Conservation (phyloP, 345 rosid species). For the Populus euphratica region DNA sequence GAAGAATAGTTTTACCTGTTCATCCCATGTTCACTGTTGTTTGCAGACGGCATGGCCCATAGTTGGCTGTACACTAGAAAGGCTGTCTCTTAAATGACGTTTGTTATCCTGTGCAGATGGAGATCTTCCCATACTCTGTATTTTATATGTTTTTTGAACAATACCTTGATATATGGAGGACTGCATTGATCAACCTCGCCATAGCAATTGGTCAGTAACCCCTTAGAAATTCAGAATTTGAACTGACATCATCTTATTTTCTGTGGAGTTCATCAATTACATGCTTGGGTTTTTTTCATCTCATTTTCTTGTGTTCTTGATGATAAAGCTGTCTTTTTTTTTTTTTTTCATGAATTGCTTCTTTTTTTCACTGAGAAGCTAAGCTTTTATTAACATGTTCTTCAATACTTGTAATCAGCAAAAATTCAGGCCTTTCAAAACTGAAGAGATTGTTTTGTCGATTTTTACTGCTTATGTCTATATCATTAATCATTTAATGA, state of each 20-base stretch:
- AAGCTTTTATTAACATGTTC: neutral
- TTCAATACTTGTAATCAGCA: neutral
- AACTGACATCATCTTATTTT: slow-evolving; percentile 3
- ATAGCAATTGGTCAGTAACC: slow-evolving; percentile 82
- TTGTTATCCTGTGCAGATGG: slow-evolving; percentile 60
- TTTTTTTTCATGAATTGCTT: neutral
- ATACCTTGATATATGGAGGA: slow-evolving; percentile 96
- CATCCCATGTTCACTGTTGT: neutral
- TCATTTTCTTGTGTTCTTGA: neutral
- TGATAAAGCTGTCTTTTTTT: neutral
- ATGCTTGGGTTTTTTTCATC: neutral
- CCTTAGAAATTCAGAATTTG: slow-evolving; percentile 9
- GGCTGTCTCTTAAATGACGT: neutral
- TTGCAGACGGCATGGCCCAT: neutral
- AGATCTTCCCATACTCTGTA: slow-evolving; percentile 93
- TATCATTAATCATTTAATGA: neutral
- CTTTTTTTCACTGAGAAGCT: neutral
- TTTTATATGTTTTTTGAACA: slow-evolving; percentile 99
- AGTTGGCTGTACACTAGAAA: slow-evolving; percentile 1
- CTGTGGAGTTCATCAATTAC: neutral
- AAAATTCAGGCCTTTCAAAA: neutral
- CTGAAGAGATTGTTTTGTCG: neutral
- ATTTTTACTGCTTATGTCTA: neutral
- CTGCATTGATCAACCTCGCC: slow-evolving; percentile 85
- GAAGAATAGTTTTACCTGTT: slow-evolving; percentile 3